Percentiles rank a stretch among this genome's conserved stretches.
phyloP scores from a whole-genome alignment of 108 stramenopile species.

The Skeletonema costatum region DNA sequence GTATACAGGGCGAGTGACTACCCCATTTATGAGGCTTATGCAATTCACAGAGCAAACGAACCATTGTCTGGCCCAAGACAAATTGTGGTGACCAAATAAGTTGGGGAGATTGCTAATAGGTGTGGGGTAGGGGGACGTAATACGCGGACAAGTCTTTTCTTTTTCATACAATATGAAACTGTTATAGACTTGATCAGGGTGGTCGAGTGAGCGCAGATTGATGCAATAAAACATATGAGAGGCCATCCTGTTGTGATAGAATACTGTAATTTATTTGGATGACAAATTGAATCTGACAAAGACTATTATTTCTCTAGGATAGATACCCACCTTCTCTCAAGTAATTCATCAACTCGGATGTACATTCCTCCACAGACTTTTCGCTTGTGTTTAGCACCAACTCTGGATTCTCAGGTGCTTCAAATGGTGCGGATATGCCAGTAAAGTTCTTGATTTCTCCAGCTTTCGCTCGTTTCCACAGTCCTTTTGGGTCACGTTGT shows the following conservation, averaged over 20 bases:
- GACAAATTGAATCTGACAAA: background rate
- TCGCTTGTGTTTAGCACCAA: conserved; percentile 57
- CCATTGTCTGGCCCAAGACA: conserved; percentile 73
- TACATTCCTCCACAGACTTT: conserved; percentile 40
- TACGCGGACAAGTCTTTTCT: background rate
- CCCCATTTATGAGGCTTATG: conserved; percentile 85
- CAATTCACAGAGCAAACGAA: conserved; percentile 76
- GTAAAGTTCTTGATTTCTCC: conserved; percentile 87
- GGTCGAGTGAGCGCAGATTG: background rate
- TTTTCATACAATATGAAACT: background rate
- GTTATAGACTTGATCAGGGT: background rate
- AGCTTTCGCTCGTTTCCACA: conserved; percentile 81
- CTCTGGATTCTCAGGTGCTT: conserved; percentile 78
- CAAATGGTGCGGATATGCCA: conserved; percentile 91
- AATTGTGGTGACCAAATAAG: conserved; percentile 86
- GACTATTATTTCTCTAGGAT: background rate
- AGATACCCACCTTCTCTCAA: conserved; percentile 32
- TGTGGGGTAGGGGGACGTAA: background rate
- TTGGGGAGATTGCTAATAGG: background rate
- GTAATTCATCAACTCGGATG: conserved; percentile 17
- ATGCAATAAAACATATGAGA: background rate
- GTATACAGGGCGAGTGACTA: conserved; percentile 84
- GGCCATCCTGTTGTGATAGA: background rate
- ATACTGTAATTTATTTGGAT: conserved; percentile 1
- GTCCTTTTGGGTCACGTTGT: conserved; percentile 86